Evolutionary conservation across 1,139 yeast species (phyloP).

Genomic region (Geotrichum klebahnii): DNA sequence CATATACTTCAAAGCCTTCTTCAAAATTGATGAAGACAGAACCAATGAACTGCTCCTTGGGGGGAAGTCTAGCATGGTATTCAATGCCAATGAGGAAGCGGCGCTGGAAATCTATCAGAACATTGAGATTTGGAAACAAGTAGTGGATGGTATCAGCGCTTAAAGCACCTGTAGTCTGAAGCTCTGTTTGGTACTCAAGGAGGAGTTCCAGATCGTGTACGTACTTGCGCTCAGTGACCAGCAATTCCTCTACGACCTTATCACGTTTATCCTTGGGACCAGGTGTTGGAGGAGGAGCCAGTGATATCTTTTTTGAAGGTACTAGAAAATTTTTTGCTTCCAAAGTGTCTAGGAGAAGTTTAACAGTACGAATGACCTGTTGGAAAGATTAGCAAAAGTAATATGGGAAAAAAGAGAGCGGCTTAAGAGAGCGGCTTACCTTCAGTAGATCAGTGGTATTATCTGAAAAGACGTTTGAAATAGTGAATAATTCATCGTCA

Average conservation of each 20-base stretch:
- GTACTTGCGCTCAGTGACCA: conserved; percentile 86
- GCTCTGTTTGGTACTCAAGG: conserved; percentile 61
- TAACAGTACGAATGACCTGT: conserved; percentile 61
- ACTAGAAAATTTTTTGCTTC: conserved; percentile 29
- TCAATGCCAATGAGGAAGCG: conserved; percentile 83
- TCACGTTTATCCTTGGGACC: conserved; percentile 44
- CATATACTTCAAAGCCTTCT: conserved; percentile 80
- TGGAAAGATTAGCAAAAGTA: not conserved
- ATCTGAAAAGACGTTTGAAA: conserved; percentile 82
- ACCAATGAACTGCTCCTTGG: conserved; percentile 78
- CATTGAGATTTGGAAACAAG: conserved; percentile 81
- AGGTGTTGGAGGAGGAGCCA: conserved; percentile 14
- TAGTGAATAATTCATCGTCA: conserved; percentile 82
- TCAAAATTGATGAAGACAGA: conserved; percentile 73
- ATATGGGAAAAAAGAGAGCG: not conserved
- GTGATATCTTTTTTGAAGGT: conserved; percentile 15
- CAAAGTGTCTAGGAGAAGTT: conserved; percentile 49
- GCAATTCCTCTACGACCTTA: conserved; percentile 75
- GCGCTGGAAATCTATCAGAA: conserved; percentile 86
- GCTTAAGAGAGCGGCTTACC: conserved; percentile 26
- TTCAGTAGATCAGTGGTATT: conserved; percentile 72
- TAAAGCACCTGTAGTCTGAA: conserved; percentile 60
- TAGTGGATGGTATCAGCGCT: conserved; percentile 76
- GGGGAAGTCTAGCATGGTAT: conserved; percentile 74
- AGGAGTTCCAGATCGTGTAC: conserved; percentile 84